These are phyloP conservation scores for Colletotrichum shisoi DNA, from an alignment of 2,329 filamentous ascomycete species.

Conservation along the genomic window DNA sequence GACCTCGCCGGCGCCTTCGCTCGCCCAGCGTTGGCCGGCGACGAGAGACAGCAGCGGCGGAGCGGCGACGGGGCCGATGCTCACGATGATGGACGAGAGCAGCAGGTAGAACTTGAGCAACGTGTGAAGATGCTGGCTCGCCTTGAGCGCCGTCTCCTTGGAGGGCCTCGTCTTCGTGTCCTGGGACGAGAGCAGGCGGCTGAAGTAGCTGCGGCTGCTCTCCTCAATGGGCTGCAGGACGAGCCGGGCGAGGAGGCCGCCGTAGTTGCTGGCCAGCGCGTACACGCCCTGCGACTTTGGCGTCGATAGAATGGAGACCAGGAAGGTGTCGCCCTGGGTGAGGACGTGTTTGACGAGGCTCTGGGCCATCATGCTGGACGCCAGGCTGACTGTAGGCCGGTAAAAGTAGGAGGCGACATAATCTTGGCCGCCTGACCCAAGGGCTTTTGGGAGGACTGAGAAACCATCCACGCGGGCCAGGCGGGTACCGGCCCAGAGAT, in stretches of 20 bases:
- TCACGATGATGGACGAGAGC: conserved; percentile 72
- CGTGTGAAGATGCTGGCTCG: conserved; percentile 62
- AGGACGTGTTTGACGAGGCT: conserved; percentile 90
- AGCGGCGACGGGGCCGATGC: conserved; percentile 77
- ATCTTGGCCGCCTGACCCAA: conserved; percentile 44
- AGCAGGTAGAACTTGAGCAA: conserved; percentile 79
- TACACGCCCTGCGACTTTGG: conserved; percentile 88
- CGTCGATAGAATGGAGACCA: conserved; percentile 80
- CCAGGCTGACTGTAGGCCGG: conserved; percentile 72
- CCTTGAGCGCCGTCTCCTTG: conserved; percentile 50
- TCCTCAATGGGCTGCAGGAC: conserved; percentile 96
- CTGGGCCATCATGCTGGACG: conserved; percentile 85
- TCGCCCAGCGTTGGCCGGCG: conserved; percentile 79
- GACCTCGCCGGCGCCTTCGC: conserved; percentile 74
- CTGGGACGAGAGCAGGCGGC: conserved; percentile 69
- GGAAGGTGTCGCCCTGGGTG: conserved; percentile 91
- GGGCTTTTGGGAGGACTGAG: conserved; percentile 66
- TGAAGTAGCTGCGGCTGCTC: conserved; percentile 88
- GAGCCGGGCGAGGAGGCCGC: conserved; percentile 84
- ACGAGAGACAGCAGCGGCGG: conserved; percentile 77
- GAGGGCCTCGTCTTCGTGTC: conserved; percentile 39
- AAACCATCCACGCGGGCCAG: conserved; percentile 69
- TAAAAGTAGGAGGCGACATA: conserved; percentile 72
- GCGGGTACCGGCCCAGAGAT: conserved; percentile 67
- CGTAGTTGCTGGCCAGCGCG: conserved; percentile 92